phyloP scores from a whole-genome alignment of 2,329 filamentous ascomycete species.

The Penicillium verrucosum region DNA sequence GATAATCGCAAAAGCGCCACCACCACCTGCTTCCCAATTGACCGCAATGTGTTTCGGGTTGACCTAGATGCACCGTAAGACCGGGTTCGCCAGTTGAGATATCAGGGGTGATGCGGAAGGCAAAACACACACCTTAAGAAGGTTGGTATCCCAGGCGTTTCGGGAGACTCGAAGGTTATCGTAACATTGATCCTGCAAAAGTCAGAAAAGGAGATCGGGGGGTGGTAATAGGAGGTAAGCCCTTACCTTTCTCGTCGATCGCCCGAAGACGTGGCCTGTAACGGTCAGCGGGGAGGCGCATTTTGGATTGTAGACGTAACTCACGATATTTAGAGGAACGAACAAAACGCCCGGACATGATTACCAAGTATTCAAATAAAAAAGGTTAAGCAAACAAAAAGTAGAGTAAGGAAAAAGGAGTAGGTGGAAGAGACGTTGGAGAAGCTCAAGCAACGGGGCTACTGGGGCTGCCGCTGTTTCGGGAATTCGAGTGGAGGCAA shows the following conservation, averaged over 20 bases:
- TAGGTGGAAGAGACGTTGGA: conserved; percentile 21
- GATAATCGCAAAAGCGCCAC: conserved; percentile 94
- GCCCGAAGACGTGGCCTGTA: conserved; percentile 95
- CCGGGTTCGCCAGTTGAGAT: conserved; percentile 16
- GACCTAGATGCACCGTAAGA: conserved; percentile 54
- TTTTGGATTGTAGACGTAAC: conserved; percentile 28
- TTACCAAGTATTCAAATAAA: conserved; percentile 15
- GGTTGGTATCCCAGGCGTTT: conserved; percentile 99
- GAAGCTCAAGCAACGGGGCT: conserved; percentile 24
- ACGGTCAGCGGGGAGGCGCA: conserved; percentile 30
- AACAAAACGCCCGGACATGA: conserved; percentile 70
- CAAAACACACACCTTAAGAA: conserved; percentile 78
- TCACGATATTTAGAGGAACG: conserved; percentile 71
- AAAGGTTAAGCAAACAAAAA: conserved; percentile 7
- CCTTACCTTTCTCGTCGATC: conserved; percentile 76
- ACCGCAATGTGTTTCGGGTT: conserved; percentile 95
- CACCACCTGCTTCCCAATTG: conserved; percentile 97
- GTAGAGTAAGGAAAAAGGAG: conserved; percentile 14
- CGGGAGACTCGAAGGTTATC: conserved; percentile 95
- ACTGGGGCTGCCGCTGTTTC: conserved; percentile 22
- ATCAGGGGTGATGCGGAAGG: conserved; percentile 28
- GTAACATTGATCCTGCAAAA: conserved; percentile 82
- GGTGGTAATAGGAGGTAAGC: background rate
- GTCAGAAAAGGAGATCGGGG: conserved; percentile 7
- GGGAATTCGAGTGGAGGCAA: conserved; percentile 15